Evolutionary conservation across 345 rosid species (phyloP).

Genomic region (Arabidopsis arenosa): DNA sequence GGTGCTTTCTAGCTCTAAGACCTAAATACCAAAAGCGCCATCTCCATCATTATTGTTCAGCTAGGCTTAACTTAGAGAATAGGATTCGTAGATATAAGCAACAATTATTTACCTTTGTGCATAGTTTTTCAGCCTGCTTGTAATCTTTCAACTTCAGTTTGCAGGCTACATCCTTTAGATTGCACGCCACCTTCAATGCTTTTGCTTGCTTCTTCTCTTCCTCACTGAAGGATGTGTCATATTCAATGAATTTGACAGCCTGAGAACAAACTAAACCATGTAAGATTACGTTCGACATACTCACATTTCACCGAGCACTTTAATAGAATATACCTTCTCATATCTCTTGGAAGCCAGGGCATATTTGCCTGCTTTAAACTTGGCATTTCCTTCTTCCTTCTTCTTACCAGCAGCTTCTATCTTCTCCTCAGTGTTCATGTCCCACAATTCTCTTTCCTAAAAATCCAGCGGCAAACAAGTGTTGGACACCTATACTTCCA

Average conservation of each 20-base stretch:
- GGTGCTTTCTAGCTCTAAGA: constrained; percentile 62
- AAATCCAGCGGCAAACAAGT: not conserved
- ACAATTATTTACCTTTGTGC: constrained; percentile 61
- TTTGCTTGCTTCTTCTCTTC: constrained; percentile 87
- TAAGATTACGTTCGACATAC: not conserved
- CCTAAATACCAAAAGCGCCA: constrained; percentile 48
- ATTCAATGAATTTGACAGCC: constrained; percentile 83
- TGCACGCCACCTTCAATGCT: constrained; percentile 80
- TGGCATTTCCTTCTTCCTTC: constrained; percentile 90
- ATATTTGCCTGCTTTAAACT: constrained; percentile 86
- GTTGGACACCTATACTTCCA: not conserved
- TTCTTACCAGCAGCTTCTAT: constrained; percentile 87
- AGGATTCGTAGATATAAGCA: not conserved
- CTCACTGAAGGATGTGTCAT: constrained; percentile 74
- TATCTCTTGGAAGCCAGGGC: constrained; percentile 82
- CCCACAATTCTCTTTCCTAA: constrained; percentile 96
- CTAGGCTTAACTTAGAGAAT: not conserved
- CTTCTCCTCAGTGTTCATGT: constrained; percentile 88
- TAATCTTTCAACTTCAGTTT: constrained; percentile 80
- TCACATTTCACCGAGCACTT: not conserved
- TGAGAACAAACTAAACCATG: constrained; percentile 40
- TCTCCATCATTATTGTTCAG: not conserved
- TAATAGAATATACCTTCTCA: constrained; percentile 62
- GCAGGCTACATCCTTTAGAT: constrained; percentile 90
- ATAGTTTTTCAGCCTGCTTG: constrained; percentile 76